Evolutionary conservation across 805 yeast species (phyloP).

Genomic region (Barnettozyma botsteinii): DNA sequence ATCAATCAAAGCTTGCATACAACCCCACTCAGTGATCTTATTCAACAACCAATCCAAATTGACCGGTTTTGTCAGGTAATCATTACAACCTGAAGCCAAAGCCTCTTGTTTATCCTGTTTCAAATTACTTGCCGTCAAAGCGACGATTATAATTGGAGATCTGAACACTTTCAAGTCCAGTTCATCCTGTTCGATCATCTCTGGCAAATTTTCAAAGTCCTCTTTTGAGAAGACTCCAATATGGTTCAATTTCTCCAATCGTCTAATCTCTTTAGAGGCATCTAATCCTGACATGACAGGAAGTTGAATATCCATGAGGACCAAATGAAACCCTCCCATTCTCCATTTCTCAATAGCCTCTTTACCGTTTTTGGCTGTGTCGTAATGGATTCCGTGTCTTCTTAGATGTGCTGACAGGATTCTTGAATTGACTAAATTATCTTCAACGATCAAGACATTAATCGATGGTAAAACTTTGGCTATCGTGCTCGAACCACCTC

Average conservation of each 20-base stretch:
- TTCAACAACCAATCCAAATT: slow-evolving; percentile 90
- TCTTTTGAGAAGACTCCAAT: slow-evolving; percentile 47
- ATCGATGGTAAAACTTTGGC: slow-evolving; percentile 78
- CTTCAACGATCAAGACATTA: slow-evolving; percentile 91
- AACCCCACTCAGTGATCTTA: slow-evolving; percentile 96
- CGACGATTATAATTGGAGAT: slow-evolving; percentile 97
- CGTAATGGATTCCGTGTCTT: slow-evolving; percentile 77
- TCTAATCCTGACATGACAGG: slow-evolving; percentile 96
- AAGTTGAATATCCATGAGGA: slow-evolving; percentile 93
- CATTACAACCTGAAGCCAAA: slow-evolving; percentile 95
- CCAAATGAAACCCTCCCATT: slow-evolving; percentile 89
- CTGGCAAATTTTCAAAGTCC: slow-evolving; percentile 20
- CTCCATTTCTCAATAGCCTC: slow-evolving; percentile 96
- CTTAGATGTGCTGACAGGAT: slow-evolving; percentile 85
- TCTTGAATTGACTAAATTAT: slow-evolving; percentile 88
- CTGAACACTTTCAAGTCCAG: slow-evolving; percentile 61
- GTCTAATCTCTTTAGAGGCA: slow-evolving; percentile 86
- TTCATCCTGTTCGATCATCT: slow-evolving; percentile 39
- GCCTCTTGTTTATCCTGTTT: slow-evolving; percentile 86
- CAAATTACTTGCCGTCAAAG: slow-evolving; percentile 88
- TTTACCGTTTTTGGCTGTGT: slow-evolving; percentile 86
- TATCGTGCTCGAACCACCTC: slow-evolving; percentile 26
- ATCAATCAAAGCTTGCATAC: slow-evolving; percentile 96
- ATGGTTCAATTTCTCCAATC: slow-evolving; percentile 71
- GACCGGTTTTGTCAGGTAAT: slow-evolving; percentile 92